Evolutionary conservation across 306 rosid species (phyloP), one percentile per base, ranked within the genome.

Genomic region (Macrotyloma uniflorum): DNA sequence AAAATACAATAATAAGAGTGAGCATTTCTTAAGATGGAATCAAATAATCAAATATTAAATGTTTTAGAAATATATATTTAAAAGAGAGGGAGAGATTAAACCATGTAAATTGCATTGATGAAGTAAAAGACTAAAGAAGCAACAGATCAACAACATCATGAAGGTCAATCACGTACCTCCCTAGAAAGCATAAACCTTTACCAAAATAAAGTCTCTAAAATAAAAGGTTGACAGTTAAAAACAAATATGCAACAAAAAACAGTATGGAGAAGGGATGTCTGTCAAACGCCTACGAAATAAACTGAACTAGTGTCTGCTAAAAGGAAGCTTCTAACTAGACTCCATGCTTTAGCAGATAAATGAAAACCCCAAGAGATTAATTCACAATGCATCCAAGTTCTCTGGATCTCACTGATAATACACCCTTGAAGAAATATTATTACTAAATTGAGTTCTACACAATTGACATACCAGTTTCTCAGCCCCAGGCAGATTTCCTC

Each of bases 401-500:
- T 12, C 14, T 13, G 24, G 43, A 38, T 58, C 42, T 55, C 50
- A 62, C 67, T 45, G 5, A 58, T 45, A 35, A 67, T 54, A 36
- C n/a, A 36, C 6, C 49, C 42, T 28, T 30, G 69, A 72, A n/a
- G 57, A 67, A 78, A 80, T 36, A 49, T 16, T 59, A 66, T 67
- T 14, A 43, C 46, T 58, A 8, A 16, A 33, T 70, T 69, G 70
- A 53, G 63, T 70, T 74, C 33, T 53, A 4, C 57, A 42, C 20
- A 67, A 50, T 61, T 69, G 64, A 66, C 86, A 54, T 84, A 93
- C 99, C 91, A 96, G 89, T 84, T 96, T 90, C 86, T 96, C 99
- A 10, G 99, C 99, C 78, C 99, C 99, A 22, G 99, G 99, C 83
- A 96, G 98, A 75, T 96, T 93, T 88, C 99, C 99, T 85, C 99